Evolutionary conservation across 2,329 filamentous ascomycete genomes (phyloP), one percentile per base, ranked within the genome.

Genomic region (Teratosphaeria viscida): DNA sequence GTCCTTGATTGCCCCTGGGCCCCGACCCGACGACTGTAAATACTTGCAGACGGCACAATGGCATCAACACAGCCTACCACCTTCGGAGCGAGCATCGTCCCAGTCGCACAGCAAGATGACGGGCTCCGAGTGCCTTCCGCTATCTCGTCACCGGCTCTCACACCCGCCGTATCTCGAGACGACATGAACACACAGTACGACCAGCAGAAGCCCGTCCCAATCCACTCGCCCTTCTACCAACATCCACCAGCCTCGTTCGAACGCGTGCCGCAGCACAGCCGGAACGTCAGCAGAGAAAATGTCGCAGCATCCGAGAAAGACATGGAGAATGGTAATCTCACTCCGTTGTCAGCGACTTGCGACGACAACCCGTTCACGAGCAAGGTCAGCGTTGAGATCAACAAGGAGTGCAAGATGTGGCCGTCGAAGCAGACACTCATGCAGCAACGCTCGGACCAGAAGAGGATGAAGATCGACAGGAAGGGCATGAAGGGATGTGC

Each of bases 331-430:
- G 70, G 65, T 60, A 58, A 62, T 57, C 34, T 49, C 34, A 67
- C 65, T 12, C 68, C 69, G 52, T 60, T 68, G 34, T 62, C 75
- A 12, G 70, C 74, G 47, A 62, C 72, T 23, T 72, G 72, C 62
- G 65, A 69, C n/a, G 62, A 65, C 32, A 65, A 76, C 73, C 66
- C 78, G 65, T 66, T 71, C 63, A 65, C 70, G 69, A 60, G 71
- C 70, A 76, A 75, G 63, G 62, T 72, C 58, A 72, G 69, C 29
- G 71, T 78, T 62, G 76, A 78, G 62, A 67, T 72, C 57, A 72
- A 73, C 64, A 78, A 78, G 67, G 78, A 80, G 61, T 79, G 77
- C 74, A 76, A 74, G 63, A 79, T 80, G 77, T 80, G 78, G 78
- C 78, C 78, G 7, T 76, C 76, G 52, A 74, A 74, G 64, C 73